These are phyloP conservation scores for Zymoseptoria pseudotritici DNA, from an alignment of 2,329 filamentous ascomycete genomes.

Conservation along the genomic window DNA sequence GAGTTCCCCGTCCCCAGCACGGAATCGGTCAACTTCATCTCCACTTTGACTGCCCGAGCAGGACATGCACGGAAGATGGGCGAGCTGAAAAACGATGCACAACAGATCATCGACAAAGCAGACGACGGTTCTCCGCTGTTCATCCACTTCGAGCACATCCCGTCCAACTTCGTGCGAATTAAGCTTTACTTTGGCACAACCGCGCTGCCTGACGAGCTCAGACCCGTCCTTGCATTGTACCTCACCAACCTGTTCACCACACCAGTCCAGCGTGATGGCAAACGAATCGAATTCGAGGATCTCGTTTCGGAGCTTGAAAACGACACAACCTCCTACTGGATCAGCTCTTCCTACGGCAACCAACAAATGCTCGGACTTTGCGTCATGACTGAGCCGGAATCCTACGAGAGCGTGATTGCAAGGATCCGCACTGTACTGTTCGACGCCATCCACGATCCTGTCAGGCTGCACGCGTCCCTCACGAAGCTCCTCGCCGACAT, in stretches of 20 bases:
- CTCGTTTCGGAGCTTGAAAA: constrained; percentile 86
- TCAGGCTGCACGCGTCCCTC: constrained; percentile 52
- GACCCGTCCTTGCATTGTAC: constrained; percentile 78
- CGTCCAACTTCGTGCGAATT: constrained; percentile 85
- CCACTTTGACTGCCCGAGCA: constrained; percentile 74
- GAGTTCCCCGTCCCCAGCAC: constrained; percentile 75
- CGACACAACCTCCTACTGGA: constrained; percentile 77
- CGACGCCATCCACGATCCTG: constrained; percentile 79
- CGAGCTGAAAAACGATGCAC: constrained; percentile 58
- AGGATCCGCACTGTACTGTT: constrained; percentile 86
- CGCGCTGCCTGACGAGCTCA: constrained; percentile 68
- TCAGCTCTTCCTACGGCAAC: constrained; percentile 66
- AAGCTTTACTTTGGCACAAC: constrained; percentile 73
- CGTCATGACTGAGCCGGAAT: constrained; percentile 80
- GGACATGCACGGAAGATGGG: constrained; percentile 70
- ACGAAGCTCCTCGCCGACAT: constrained; percentile 85
- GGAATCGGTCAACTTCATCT: constrained; percentile 91
- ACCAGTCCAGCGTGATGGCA: constrained; percentile 68
- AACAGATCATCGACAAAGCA: constrained; percentile 67
- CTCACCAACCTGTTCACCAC: constrained; percentile 92
- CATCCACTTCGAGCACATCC: constrained; percentile 93
- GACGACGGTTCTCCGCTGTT: constrained; percentile 65
- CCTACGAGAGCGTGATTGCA: constrained; percentile 71
- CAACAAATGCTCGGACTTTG: constrained; percentile 73
- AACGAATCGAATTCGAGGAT: constrained; percentile 78